These are phyloP conservation scores for Tuber microsphaerosporum DNA, from an alignment of 495 filamentous ascomycete genomes.

Conservation along the genomic window DNA sequence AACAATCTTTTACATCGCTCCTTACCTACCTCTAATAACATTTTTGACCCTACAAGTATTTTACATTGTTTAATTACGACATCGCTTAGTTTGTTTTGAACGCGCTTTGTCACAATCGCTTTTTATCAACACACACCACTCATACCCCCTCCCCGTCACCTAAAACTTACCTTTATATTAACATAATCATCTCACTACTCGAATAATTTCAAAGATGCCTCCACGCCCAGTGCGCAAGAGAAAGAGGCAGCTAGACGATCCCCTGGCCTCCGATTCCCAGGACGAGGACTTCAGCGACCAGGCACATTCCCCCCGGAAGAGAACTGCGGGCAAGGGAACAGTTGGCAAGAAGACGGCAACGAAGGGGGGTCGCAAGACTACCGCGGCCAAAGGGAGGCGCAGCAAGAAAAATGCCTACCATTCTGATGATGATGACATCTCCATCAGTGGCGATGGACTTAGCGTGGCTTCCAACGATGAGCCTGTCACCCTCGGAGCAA, in stretches of 20 bases:
- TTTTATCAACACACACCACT: slow-evolving; percentile 7
- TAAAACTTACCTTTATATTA: slow-evolving; percentile 12
- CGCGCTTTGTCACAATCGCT: slow-evolving; percentile 3
- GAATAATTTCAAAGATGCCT: neutral
- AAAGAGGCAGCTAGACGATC: slow-evolving; percentile 28
- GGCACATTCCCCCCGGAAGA: slow-evolving; percentile 16
- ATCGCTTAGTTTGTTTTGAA: slow-evolving; percentile 6
- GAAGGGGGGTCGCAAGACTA: slow-evolving; percentile 28
- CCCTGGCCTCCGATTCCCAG: slow-evolving; percentile 30
- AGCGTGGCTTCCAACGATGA: slow-evolving; percentile 32
- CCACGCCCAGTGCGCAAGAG: slow-evolving; percentile 24
- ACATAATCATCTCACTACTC: slow-evolving; percentile 13
- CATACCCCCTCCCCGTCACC: slow-evolving; percentile 8
- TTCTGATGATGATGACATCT: slow-evolving; percentile 29
- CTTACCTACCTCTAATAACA: neutral
- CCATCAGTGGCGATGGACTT: slow-evolving; percentile 26
- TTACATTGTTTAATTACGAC: neutral
- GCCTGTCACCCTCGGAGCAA: slow-evolving; percentile 23
- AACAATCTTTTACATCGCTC: slow-evolving; percentile 1
- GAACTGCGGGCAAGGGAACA: slow-evolving; percentile 10
- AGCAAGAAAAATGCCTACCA: slow-evolving; percentile 22
- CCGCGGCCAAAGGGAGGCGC: slow-evolving; percentile 9
- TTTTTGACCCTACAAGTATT: neutral
- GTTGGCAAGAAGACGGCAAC: slow-evolving; percentile 10
- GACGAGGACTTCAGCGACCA: slow-evolving; percentile 27